Conservation (phyloP, 129 eudicot genomes). For the Kitagawia praeruptora region DNA sequence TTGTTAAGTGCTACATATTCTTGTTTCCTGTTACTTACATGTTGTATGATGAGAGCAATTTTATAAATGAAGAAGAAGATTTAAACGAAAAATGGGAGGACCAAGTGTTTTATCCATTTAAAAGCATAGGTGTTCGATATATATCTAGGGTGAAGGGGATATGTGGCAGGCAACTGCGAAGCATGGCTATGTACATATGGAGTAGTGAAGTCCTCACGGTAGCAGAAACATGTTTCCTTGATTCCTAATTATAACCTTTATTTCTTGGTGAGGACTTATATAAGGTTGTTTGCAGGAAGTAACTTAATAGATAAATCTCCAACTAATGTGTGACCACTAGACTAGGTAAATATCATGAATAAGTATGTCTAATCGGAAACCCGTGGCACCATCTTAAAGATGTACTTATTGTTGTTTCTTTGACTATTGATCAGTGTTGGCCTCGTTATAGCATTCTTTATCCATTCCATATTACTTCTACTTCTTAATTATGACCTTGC, state of each 20-base stretch:
- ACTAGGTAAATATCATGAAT: not conserved
- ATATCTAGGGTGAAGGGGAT: not conserved
- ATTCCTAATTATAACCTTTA: not conserved
- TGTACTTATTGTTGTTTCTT: not conserved
- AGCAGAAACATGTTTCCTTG: not conserved
- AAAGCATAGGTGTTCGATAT: not conserved
- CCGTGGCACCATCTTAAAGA: not conserved
- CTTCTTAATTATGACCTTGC: not conserved
- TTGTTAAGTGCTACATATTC: not conserved
- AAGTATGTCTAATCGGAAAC: not conserved
- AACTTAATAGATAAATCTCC: not conserved
- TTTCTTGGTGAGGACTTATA: not conserved
- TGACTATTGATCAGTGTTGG: not conserved
- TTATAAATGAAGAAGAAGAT: not conserved
- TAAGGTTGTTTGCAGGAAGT: not conserved
- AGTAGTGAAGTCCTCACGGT: not conserved
- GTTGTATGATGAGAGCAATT: not conserved
- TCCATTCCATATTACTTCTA: not conserved
- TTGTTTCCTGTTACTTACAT: constrained; percentile 1
- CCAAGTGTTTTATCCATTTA: not conserved
- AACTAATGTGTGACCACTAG: not conserved
- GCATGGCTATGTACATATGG: not conserved
- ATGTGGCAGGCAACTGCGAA: not conserved
- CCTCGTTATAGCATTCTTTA: not conserved
- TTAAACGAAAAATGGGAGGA: not conserved